Conservation (phyloP, 345 rosid genomes). For the Gossypium raimondii region DNA sequence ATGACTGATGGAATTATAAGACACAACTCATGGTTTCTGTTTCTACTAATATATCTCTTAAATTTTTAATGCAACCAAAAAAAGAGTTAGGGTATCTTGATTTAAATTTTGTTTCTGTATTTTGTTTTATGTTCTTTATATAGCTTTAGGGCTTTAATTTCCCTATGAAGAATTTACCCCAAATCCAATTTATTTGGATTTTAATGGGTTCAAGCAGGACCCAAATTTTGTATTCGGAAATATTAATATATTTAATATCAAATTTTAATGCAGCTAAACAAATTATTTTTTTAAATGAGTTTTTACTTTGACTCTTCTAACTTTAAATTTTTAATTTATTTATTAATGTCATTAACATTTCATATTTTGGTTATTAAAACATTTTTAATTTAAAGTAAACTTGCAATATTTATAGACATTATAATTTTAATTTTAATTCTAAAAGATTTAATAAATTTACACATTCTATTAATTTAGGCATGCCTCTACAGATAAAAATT, state of each 20-base stretch:
- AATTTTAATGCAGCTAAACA: too few relatives aligned
- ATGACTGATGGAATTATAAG: slow-evolving; percentile 35
- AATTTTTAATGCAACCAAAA: not conserved
- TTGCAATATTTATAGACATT: too few relatives aligned
- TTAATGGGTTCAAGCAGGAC: not conserved
- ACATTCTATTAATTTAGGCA: too few relatives aligned
- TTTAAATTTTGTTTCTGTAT: not conserved
- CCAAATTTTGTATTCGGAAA: slow-evolving; percentile 7
- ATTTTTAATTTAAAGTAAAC: too few relatives aligned
- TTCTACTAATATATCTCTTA: not conserved
- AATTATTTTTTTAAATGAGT: not conserved
- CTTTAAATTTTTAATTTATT: too few relatives aligned
- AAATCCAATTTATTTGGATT: not conserved
- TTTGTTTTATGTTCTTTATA: not conserved
- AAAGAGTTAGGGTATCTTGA: too few relatives aligned
- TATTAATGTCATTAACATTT: too few relatives aligned
- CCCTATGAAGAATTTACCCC: not conserved
- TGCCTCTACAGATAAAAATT: too few relatives aligned
- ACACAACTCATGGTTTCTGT: not conserved
- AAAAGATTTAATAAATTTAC: too few relatives aligned
- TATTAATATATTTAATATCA: not conserved
- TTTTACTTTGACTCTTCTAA: too few relatives aligned
- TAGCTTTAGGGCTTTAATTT: not conserved
- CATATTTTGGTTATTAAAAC: too few relatives aligned
- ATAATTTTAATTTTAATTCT: too few relatives aligned